These are phyloP conservation scores for Aspergillus luchuensis DNA, from an alignment of 2,329 filamentous ascomycete species.

Conservation along the genomic window DNA sequence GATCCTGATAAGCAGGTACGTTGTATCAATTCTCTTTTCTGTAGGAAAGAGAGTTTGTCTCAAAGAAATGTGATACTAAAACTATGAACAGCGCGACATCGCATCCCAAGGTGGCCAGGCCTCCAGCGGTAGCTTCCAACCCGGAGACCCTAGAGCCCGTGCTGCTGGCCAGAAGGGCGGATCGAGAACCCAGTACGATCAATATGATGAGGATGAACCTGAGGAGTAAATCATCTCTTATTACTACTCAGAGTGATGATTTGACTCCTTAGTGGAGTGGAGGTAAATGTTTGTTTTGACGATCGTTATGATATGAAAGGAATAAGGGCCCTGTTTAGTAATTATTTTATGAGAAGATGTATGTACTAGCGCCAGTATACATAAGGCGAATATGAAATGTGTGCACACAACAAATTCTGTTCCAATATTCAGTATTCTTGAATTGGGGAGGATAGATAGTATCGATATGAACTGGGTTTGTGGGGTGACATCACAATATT, in stretches of 20 bases:
- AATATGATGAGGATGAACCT: neutral
- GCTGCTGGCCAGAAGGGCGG: constrained; percentile 51
- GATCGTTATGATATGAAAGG: neutral
- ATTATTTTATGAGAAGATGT: too few relatives aligned
- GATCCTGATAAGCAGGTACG: constrained; percentile 31
- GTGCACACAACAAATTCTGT: too few relatives aligned
- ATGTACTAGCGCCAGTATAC: too few relatives aligned
- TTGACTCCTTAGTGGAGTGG: neutral
- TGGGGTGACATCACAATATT: neutral
- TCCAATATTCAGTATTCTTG: neutral
- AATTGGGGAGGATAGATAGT: neutral
- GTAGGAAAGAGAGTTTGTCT: too few relatives aligned
- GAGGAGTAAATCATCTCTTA: neutral
- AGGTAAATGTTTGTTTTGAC: neutral
- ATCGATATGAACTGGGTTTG: neutral
- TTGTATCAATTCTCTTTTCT: too few relatives aligned
- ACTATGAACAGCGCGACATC: constrained; percentile 47
- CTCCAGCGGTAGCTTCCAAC: constrained; percentile 58
- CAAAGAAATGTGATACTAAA: too few relatives aligned
- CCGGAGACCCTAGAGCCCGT: constrained; percentile 54
- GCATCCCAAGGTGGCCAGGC: constrained; percentile 59
- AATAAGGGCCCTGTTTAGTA: too few relatives aligned
- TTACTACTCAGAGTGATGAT: too few relatives aligned
- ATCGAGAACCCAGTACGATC: constrained; percentile 1
- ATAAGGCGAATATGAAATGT: too few relatives aligned